A percentile compares a stretch with the other conserved stretches of the same genome.
Evolutionary conservation across 2,329 filamentous ascomycete species (phyloP).

Genomic region (Cladosporium velox): DNA sequence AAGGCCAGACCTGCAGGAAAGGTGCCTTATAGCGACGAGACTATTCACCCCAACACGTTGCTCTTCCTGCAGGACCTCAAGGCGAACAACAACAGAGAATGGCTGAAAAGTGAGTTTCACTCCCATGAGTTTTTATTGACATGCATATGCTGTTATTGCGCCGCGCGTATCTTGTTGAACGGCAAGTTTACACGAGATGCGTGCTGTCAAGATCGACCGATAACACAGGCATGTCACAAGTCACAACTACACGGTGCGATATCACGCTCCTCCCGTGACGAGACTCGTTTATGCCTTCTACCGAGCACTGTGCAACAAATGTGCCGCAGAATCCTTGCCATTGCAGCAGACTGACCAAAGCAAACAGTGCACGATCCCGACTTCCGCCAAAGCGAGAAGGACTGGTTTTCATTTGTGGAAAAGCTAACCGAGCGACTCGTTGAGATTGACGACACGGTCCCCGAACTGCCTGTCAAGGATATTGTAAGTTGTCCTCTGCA

Average conservation of each 20-base stretch:
- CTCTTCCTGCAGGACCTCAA: constrained; percentile 61
- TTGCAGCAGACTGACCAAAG: constrained; percentile 11
- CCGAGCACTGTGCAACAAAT: constrained; percentile 1
- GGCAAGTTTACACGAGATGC: constrained; percentile 10
- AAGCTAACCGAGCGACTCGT: constrained; percentile 69
- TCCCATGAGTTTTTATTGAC: background rate
- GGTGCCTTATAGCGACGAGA: constrained; percentile 58
- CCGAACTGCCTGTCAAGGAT: constrained; percentile 83
- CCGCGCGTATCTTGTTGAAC: background rate
- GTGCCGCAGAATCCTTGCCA: background rate
- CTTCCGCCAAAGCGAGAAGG: constrained; percentile 74
- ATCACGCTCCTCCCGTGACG: constrained; percentile 2
- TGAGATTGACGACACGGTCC: constrained; percentile 76
- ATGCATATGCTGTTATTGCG: background rate
- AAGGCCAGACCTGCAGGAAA: constrained; percentile 62
- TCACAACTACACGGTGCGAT: background rate
- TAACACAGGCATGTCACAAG: background rate
- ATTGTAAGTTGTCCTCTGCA: constrained; percentile 52
- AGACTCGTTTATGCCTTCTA: background rate
- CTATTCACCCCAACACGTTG: constrained; percentile 65
- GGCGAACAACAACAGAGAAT: constrained; percentile 62
- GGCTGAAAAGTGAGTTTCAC: constrained; percentile 59
- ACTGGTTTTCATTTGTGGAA: constrained; percentile 80
- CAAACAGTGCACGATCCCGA: constrained; percentile 72
- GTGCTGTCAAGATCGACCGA: background rate